Percentiles rank a stretch among this genome's conserved stretches.
phyloP scores from a whole-genome alignment of 129 eudicot species.

The Rutidosis leptorrhynchoides region DNA sequence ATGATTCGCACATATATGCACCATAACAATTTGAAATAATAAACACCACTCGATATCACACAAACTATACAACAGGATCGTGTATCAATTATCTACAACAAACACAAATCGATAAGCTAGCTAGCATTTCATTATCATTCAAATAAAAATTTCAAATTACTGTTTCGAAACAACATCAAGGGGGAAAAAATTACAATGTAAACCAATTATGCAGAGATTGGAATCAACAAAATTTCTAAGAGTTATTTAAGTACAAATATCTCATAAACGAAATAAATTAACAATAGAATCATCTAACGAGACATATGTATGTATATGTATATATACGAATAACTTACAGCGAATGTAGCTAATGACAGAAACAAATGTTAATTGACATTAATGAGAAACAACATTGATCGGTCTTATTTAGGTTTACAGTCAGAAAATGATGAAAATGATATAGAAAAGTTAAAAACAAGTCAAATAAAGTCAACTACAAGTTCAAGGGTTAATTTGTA shows the following conservation, averaged over 20 bases:
- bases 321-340: background rate
- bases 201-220: background rate
- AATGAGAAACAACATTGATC: background rate
- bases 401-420: too few relatives aligned
- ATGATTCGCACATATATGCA: slow-evolving; percentile 40
- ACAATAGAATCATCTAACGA: too few relatives aligned
- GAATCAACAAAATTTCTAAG: background rate
- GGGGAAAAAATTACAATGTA: background rate
- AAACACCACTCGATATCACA: slow-evolving; percentile 13
- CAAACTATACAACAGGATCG: slow-evolving; percentile 6
- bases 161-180: too few relatives aligned
- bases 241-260: background rate
- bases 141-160: background rate
- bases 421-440: too few relatives aligned
- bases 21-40: slow-evolving; percentile 46
- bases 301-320: too few relatives aligned
- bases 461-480: too few relatives aligned
- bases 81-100: slow-evolving; percentile 17
- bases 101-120: background rate
- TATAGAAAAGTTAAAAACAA: too few relatives aligned
- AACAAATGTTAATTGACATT: background rate
- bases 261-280: too few relatives aligned
- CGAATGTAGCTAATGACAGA: background rate
- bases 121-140: background rate
- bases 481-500: too few relatives aligned